Conservation (phyloP, 495 filamentous ascomycete species). For the Penicillium riverlandense region DNA sequence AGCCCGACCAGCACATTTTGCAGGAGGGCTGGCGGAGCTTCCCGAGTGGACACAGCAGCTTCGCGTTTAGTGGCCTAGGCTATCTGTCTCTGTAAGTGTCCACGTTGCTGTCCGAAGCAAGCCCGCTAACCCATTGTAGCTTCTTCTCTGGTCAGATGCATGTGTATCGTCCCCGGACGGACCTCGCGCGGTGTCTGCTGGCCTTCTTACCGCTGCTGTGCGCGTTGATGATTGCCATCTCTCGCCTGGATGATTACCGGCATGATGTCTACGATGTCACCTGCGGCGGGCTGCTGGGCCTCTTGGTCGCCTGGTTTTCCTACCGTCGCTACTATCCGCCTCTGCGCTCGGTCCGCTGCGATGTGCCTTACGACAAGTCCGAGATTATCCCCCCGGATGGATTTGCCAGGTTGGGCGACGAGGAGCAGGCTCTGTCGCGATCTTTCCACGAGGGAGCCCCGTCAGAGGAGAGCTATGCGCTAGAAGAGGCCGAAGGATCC, state of each 20-base stretch:
- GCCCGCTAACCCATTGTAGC: constrained; percentile 14
- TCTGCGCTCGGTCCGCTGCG: constrained; percentile 41
- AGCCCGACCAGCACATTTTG: constrained; percentile 65
- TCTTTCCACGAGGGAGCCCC: constrained; percentile 7
- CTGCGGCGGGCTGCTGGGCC: constrained; percentile 65
- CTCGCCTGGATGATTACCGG: constrained; percentile 86
- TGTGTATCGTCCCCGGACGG: constrained; percentile 67
- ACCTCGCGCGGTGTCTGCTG: constrained; percentile 56
- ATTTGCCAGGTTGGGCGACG: constrained; percentile 41
- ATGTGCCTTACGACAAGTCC: constrained; percentile 45
- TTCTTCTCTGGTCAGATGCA: constrained; percentile 76
- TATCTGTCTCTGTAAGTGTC: constrained; percentile 58
- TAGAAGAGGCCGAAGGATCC: constrained; percentile 11
- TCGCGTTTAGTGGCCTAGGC: constrained; percentile 79
- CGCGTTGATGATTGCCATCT: constrained; percentile 82
- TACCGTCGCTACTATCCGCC: constrained; percentile 66
- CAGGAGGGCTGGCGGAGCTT: constrained; percentile 95
- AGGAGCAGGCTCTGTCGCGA: constrained; percentile 29
- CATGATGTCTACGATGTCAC: constrained; percentile 94
- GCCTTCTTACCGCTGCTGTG: constrained; percentile 62
- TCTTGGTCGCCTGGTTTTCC: constrained; percentile 68
- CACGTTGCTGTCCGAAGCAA: not conserved
- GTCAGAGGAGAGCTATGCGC: constrained; percentile 17
- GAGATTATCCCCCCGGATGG: constrained; percentile 27
- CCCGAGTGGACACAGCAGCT: constrained; percentile 81